These are phyloP conservation scores for Gypsophila paniculata DNA, from an alignment of 179 eudicot species.

Conservation along the genomic window DNA sequence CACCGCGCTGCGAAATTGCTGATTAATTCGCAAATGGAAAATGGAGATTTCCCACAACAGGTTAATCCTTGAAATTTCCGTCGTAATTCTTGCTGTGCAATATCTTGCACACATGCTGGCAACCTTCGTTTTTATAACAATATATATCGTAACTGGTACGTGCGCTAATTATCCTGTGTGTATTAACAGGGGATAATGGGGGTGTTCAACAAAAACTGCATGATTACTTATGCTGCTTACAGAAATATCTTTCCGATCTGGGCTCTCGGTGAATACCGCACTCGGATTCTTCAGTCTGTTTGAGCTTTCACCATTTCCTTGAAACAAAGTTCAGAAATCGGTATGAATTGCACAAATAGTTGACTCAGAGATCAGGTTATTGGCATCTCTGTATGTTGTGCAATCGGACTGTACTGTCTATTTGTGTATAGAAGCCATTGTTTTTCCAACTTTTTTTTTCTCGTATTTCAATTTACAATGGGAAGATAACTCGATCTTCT, in stretches of 20 bases:
- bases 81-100: no score
- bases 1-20: slow-evolving; percentile 74
- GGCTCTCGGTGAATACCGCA: slow-evolving; percentile 87
- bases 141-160: no score
- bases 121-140: no score
- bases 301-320: slow-evolving; percentile 18
- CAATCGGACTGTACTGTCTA: background rate
- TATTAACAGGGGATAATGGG: slow-evolving; percentile 85
- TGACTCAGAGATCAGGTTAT: background rate
- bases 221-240: slow-evolving; percentile 90
- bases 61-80: slow-evolving; percentile 33
- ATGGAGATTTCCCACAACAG: slow-evolving; percentile 94
- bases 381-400: background rate
- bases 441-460: background rate
- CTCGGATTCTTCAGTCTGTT: slow-evolving; percentile 40
- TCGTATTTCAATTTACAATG: no score
- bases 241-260: slow-evolving; percentile 83
- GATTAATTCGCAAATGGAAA: slow-evolving; percentile 70
- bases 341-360: slow-evolving; percentile 14
- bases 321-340: background rate
- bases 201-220: slow-evolving; percentile 88
- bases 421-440: slow-evolving; percentile 4
- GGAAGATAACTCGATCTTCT: background rate
- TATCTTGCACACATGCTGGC: no score
- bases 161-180: background rate